Percentiles rank a stretch among this genome's conserved stretches.
Conservation (phyloP, 192 early-diverging fungal species). For the Paraglomus occultum region DNA sequence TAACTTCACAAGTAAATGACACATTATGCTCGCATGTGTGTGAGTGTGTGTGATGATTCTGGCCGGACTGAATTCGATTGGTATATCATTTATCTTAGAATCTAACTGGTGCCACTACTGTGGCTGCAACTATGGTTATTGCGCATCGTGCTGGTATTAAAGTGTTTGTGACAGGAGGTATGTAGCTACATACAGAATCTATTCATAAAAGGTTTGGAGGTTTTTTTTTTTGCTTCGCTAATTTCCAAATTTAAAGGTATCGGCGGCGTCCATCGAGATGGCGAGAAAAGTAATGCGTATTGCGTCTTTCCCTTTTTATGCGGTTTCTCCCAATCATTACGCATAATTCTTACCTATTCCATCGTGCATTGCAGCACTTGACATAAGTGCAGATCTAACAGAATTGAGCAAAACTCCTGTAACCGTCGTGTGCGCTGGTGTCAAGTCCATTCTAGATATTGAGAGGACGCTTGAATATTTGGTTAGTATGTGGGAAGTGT, state of each 20-base stretch:
- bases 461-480: conserved; percentile 86
- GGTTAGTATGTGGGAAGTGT: conserved; percentile 26
- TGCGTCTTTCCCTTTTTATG: not conserved
- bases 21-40: not conserved
- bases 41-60: not conserved
- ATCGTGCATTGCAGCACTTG: conserved; percentile 54
- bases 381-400: conserved; percentile 89
- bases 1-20: conserved; percentile 58
- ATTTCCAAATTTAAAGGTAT: conserved; percentile 52
- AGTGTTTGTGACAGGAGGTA: conserved; percentile 90
- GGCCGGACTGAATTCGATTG: not conserved
- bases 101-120: conserved; percentile 85
- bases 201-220: not conserved
- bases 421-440: conserved; percentile 94
- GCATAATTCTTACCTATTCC: not conserved
- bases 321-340: not conserved
- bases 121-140: conserved; percentile 87
- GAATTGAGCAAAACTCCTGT: conserved; percentile 91
- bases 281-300: conserved; percentile 51
- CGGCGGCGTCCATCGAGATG: conserved; percentile 91
- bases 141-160: conserved; percentile 83
- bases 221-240: not conserved
- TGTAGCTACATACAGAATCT: not conserved
- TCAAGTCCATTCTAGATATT: conserved; percentile 96
- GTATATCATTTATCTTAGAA: conserved; percentile 38